These are phyloP conservation scores for Oryza australiensis DNA, from an alignment of 176 grass and related monocot genomes.

Conservation along the genomic window DNA sequence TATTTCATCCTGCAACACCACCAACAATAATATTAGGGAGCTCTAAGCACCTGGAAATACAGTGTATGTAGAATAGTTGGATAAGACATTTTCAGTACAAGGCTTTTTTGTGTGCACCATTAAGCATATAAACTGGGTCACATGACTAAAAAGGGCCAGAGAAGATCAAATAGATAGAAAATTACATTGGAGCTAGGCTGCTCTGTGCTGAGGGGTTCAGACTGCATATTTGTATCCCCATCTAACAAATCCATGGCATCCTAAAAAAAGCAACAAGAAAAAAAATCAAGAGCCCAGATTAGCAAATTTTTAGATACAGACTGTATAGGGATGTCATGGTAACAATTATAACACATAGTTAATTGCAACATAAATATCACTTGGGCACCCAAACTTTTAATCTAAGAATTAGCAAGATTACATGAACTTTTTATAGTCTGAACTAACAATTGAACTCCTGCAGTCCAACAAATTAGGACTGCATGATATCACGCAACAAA, in stretches of 20 bases:
- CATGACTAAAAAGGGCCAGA: not conserved
- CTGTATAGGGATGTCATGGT: not conserved
- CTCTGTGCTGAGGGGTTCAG: constrained; percentile 24
- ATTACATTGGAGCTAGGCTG: constrained; percentile 31
- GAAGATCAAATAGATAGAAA: not conserved
- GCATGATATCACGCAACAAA: not conserved
- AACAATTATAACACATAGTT: not conserved
- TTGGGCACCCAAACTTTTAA: not conserved
- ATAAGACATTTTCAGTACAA: not conserved
- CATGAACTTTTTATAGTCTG: not conserved
- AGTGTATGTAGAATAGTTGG: not conserved
- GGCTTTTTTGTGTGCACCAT: not conserved
- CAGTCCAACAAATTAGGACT: not conserved
- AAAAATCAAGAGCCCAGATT: constrained; percentile 1
- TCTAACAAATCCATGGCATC: constrained; percentile 3
- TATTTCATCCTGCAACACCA: constrained; percentile 12
- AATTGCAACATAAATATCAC: not conserved
- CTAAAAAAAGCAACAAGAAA: constrained; percentile 24
- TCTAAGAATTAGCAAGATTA: not conserved
- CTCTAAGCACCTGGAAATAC: not conserved
- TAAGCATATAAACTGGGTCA: not conserved
- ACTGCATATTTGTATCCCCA: constrained; percentile 10
- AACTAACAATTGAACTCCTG: not conserved
- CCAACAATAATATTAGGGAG: constrained; percentile 27
- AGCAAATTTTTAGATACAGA: constrained; percentile 5